A percentile compares a stretch with the other conserved stretches of the same genome.
Conservation (phyloP, 1,284 basidiomycete species). For the Tilletia walkeri region DNA sequence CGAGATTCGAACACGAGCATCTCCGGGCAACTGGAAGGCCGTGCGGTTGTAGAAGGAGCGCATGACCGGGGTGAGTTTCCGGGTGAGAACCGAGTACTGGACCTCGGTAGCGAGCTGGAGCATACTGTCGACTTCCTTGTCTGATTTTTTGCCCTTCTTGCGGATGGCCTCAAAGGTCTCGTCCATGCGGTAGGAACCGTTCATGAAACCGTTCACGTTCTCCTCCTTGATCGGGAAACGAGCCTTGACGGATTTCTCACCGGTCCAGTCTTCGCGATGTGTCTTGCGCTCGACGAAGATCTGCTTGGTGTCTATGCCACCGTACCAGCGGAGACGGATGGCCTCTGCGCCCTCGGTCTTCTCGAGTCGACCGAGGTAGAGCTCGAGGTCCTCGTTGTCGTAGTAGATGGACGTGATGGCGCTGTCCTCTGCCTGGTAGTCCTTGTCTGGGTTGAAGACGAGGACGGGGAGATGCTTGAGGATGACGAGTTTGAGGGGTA, state of each 20-base stretch:
- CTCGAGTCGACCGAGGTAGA: conserved; percentile 95
- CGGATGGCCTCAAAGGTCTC: conserved; percentile 85
- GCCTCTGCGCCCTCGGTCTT: conserved; percentile 99
- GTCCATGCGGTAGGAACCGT: conserved; percentile 89
- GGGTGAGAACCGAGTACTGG: conserved; percentile 84
- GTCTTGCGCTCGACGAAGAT: conserved; percentile 99
- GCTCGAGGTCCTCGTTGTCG: conserved; percentile 91
- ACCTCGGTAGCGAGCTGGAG: conserved; percentile 94
- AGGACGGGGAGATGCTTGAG: conserved; percentile 70
- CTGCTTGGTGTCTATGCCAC: conserved; percentile 71
- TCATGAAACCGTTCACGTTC: conserved; percentile 85
- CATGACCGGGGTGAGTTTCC: conserved; percentile 78
- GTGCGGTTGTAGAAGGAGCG: conserved; percentile 99
- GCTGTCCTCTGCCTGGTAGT: conserved; percentile 83
- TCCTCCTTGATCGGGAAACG: conserved; percentile 96
- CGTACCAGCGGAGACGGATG: conserved; percentile 94
- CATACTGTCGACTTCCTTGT: conserved; percentile 90
- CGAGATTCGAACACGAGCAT: conserved; percentile 94
- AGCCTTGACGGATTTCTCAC: conserved; percentile 97
- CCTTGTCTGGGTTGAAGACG: conserved; percentile 96
- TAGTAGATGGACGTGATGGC: conserved; percentile 83
- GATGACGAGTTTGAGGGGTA: conserved; percentile 92
- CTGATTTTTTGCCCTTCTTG: conserved; percentile 88
- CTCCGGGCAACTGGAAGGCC: conserved; percentile 96
- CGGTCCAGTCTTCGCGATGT: conserved; percentile 98